phyloP scores from a whole-genome alignment of 2,329 filamentous ascomycete genomes.

The Fusarium foetens region DNA sequence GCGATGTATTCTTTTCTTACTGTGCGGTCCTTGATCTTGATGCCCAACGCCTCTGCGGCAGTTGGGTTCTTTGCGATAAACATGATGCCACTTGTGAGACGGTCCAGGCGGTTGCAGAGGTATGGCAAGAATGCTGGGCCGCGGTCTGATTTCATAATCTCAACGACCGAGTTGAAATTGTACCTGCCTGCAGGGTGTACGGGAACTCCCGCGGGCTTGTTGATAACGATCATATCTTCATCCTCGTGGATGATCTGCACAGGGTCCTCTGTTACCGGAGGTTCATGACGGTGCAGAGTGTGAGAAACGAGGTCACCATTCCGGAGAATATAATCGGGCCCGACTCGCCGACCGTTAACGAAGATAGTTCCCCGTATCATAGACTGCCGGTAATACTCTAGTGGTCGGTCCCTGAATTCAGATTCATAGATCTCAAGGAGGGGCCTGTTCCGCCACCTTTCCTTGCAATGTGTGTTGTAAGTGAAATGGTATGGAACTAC shows the following conservation, averaged over 20 bases:
- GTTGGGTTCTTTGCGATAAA: conserved; percentile 90
- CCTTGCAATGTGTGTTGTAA: conserved; percentile 94
- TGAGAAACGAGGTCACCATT: conserved; percentile 95
- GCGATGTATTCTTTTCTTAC: conserved; percentile 97
- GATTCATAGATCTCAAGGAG: conserved; percentile 88
- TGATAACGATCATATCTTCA: conserved; percentile 92
- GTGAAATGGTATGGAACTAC: conserved; percentile 91
- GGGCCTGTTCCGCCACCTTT: conserved; percentile 86
- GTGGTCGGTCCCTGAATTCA: conserved; percentile 89
- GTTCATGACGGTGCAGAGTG: conserved; percentile 94
- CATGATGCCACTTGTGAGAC: conserved; percentile 96
- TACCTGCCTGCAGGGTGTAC: conserved; percentile 96
- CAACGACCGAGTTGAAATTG: conserved; percentile 92
- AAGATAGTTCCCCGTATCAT: conserved; percentile 83
- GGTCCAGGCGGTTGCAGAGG: conserved; percentile 92
- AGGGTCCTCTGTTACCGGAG: conserved; percentile 83
- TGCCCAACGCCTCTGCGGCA: conserved; percentile 79
- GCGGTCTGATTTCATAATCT: conserved; percentile 87
- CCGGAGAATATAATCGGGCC: conserved; percentile 75
- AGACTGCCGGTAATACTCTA: conserved; percentile 87
- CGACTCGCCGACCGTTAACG: conserved; percentile 79
- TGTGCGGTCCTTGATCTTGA: conserved; percentile 80
- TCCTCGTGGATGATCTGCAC: conserved; percentile 91
- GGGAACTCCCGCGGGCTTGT: conserved; percentile 94
- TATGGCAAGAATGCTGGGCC: conserved; percentile 64